Evolutionary conservation across 768 basidiomycete genomes (phyloP).

Genomic region (Suillus subluteus): DNA sequence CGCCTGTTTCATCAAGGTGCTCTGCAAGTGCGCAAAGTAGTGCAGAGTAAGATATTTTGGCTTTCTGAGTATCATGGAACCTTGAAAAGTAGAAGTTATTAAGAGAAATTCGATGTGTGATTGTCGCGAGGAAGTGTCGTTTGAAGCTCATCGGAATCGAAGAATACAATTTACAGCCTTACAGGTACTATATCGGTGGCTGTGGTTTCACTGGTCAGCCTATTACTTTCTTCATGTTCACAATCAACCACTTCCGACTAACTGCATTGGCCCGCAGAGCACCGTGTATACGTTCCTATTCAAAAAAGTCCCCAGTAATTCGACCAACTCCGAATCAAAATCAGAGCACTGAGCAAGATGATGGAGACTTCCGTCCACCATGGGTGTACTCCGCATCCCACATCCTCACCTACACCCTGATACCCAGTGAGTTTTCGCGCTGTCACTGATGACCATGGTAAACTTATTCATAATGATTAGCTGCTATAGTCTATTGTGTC

Average conservation of each 20-base stretch:
- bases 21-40: neutral
- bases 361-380: slow-evolving; percentile 56
- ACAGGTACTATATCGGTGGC: neutral
- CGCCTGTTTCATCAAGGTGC: neutral
- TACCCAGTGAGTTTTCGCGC: slow-evolving; percentile 50
- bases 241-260: slow-evolving; percentile 1
- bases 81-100: neutral
- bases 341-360: slow-evolving; percentile 16
- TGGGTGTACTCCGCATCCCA: slow-evolving; percentile 61
- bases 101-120: neutral
- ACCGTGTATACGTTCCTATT: neutral
- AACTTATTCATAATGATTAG: slow-evolving; percentile 35
- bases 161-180: too few relatives aligned
- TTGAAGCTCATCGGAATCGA: too few relatives aligned
- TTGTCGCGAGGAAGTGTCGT: neutral
- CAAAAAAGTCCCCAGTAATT: neutral
- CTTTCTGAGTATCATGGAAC: neutral
- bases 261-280: slow-evolving; percentile 8
- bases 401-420: slow-evolving; percentile 54
- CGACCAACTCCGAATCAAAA: neutral
- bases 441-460: neutral
- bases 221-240: slow-evolving; percentile 5
- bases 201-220: neutral
- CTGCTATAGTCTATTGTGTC: slow-evolving; percentile 55
- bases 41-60: neutral